These are phyloP conservation scores for Rubroshorea leprosula DNA, from an alignment of 345 rosid species.

Conservation along the genomic window DNA sequence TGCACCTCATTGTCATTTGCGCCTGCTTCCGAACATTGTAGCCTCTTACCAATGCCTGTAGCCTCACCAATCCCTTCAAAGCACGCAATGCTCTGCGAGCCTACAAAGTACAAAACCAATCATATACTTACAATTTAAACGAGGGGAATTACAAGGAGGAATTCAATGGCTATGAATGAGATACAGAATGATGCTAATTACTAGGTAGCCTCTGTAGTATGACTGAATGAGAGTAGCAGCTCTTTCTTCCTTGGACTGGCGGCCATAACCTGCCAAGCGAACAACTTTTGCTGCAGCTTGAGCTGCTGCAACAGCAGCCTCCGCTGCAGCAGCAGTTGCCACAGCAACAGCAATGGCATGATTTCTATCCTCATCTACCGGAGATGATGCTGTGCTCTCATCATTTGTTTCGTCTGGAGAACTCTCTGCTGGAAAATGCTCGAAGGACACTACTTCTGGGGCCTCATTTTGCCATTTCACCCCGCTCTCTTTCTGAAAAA, in stretches of 20 bases:
- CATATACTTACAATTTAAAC: no score
- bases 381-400: slow-evolving; percentile 45
- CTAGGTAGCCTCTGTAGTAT: slow-evolving; percentile 81
- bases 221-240: slow-evolving; percentile 90
- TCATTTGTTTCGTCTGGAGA: slow-evolving; percentile 75
- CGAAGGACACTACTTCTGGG: slow-evolving; percentile 76
- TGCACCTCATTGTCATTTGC: slow-evolving; percentile 93
- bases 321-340: slow-evolving; percentile 93
- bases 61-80: slow-evolving; percentile 83
- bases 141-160: no score
- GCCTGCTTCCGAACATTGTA: slow-evolving; percentile 94
- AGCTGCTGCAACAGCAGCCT: slow-evolving; percentile 93
- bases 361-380: slow-evolving; percentile 51
- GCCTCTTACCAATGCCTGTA: slow-evolving; percentile 93
- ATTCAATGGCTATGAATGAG: no score
- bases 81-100: slow-evolving; percentile 94
- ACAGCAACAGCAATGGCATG: slow-evolving; percentile 85
- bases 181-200: no score
- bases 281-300: slow-evolving; percentile 95
- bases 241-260: slow-evolving; percentile 65
- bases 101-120: slow-evolving; percentile 24
- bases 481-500: slow-evolving; percentile 29
- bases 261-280: slow-evolving; percentile 77
- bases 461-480: slow-evolving; percentile 67
- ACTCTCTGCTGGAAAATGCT: slow-evolving; percentile 76